Evolutionary conservation across 1,139 yeast genomes (phyloP).

Genomic region (Diutina siamensis): DNA sequence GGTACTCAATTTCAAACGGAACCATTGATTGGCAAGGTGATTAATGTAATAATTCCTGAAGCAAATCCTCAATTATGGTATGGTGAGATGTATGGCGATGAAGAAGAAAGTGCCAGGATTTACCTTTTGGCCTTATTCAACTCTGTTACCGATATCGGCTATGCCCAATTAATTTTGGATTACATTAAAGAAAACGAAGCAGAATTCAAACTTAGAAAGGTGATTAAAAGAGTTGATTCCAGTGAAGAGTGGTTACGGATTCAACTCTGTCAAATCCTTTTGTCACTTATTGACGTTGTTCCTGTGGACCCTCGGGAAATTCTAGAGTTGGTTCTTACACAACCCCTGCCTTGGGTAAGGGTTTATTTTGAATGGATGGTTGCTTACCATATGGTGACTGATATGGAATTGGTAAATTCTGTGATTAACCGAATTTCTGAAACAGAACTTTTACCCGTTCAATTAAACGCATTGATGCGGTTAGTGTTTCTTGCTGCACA

Average conservation of each 20-base stretch:
- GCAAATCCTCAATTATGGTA: slow-evolving; percentile 43
- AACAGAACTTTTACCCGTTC: slow-evolving; percentile 30
- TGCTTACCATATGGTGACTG: slow-evolving; percentile 18
- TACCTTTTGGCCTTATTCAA: slow-evolving; percentile 35
- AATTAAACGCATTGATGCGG: slow-evolving; percentile 51
- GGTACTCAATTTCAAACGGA: background rate
- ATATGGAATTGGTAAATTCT: slow-evolving; percentile 1
- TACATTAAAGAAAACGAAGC: slow-evolving; percentile 30
- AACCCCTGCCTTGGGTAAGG: slow-evolving; percentile 65
- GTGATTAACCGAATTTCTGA: slow-evolving; percentile 7
- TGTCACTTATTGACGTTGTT: slow-evolving; percentile 21
- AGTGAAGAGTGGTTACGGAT: slow-evolving; percentile 58
- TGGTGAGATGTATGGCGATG: slow-evolving; percentile 48
- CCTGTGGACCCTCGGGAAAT: slow-evolving; percentile 9
- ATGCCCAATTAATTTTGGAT: slow-evolving; percentile 30
- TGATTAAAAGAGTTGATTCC: slow-evolving; percentile 50
- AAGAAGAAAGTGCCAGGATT: slow-evolving; percentile 47
- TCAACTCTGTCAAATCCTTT: slow-evolving; percentile 41
- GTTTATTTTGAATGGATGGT: slow-evolving; percentile 72
- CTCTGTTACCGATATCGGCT: slow-evolving; percentile 18
- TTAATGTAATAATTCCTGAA: slow-evolving; percentile 12
- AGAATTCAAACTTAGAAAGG: slow-evolving; percentile 31
- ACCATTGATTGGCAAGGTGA: slow-evolving; percentile 17
- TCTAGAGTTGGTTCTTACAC: slow-evolving; percentile 12
- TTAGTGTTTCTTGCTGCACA: slow-evolving; percentile 43